Evolutionary conservation across 164 flowering plant species (phyloP), one percentile per base, ranked within the genome.

Genomic region (Vitis riparia): DNA sequence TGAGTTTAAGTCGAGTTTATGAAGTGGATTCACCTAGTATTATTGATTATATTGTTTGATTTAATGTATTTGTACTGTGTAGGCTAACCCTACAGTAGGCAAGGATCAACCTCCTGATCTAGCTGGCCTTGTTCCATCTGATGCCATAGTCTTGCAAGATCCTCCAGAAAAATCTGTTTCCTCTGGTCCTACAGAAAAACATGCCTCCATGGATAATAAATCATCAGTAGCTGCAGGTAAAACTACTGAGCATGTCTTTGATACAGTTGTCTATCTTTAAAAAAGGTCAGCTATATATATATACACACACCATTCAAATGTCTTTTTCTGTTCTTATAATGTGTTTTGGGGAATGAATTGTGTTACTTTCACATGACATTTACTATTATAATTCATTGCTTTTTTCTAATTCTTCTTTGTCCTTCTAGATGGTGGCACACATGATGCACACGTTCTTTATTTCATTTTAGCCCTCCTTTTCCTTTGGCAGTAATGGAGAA

Each of bases 41-140:
- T 30, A 11, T 12, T 29, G 48, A 15, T 19, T 52, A 48, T 19
- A 29, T 61, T 17, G 14, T 48, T 58, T 37, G 17, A 48, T 63
- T 13, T 4, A 9, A 55, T 71, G 51, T 62, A 30, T 17, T 51
- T 69, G 6, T 75, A n/a, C 66, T 75, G 71, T 12, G 76, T 67
- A 91, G 99, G 97, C 91, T 76, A 91, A 75, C 62, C 97, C 97
- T 62, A n/a, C 85, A 2, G 94, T 95, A 7, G 98, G 99, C 17
- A 93, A 95, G 79, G 98, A 95, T 79, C 96, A 91, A 68, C 97
- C 98, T 68, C 99, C 99, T 55, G 98, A 95, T 83, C 86, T 95
- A 58, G 94, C 98, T 56, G 62, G 78, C 64, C 80, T 88, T 77
- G 98, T 92, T 76, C 98, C 97, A 63, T 84, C 93, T 66, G 90